Percentiles rank a stretch among this genome's conserved stretches.
These are phyloP conservation scores for Hyphopichia wangnamkhiaoensis DNA, from an alignment of 1,139 yeast species.

Conservation along the genomic window DNA sequence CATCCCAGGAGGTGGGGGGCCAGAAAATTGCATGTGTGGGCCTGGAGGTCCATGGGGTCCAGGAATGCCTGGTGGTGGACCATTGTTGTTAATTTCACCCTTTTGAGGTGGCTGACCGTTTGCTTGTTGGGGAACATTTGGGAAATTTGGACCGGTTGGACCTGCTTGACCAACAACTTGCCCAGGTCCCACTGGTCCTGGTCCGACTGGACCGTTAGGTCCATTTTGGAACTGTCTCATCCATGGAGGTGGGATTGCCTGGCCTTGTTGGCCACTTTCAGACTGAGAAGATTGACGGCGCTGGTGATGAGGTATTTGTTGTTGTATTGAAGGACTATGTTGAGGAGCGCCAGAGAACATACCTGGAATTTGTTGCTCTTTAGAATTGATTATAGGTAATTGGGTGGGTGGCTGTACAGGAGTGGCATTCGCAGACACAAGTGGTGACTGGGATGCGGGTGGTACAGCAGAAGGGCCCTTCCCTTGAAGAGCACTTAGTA, in stretches of 20 bases:
- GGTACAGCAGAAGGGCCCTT: not conserved
- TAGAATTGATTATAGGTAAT: slow-evolving; percentile 4
- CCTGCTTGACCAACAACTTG: not conserved
- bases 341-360: slow-evolving; percentile 4
- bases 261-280: not conserved
- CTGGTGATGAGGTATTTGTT: slow-evolving; percentile 15
- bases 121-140: slow-evolving; percentile 11
- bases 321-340: slow-evolving; percentile 6
- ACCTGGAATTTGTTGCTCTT: slow-evolving; percentile 7
- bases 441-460: slow-evolving; percentile 5
- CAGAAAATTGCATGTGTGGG: slow-evolving; percentile 14
- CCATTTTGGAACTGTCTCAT: slow-evolving; percentile 5
- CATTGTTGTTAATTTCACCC: not conserved
- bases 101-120: slow-evolving; percentile 13
- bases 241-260: slow-evolving; percentile 11
- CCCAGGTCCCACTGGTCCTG: slow-evolving; percentile 4
- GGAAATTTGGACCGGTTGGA: slow-evolving; percentile 4
- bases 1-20: slow-evolving; percentile 32
- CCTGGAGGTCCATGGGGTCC: slow-evolving; percentile 3
- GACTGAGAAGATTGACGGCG: slow-evolving; percentile 13
- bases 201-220: slow-evolving; percentile 2
- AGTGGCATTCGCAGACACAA: not conserved
- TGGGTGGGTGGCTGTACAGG: not conserved
- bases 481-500: not conserved
- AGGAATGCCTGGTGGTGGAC: slow-evolving; percentile 3